These are phyloP conservation scores for Aspergillus bertholletiae DNA, from an alignment of 495 filamentous ascomycete genomes.

Conservation along the genomic window DNA sequence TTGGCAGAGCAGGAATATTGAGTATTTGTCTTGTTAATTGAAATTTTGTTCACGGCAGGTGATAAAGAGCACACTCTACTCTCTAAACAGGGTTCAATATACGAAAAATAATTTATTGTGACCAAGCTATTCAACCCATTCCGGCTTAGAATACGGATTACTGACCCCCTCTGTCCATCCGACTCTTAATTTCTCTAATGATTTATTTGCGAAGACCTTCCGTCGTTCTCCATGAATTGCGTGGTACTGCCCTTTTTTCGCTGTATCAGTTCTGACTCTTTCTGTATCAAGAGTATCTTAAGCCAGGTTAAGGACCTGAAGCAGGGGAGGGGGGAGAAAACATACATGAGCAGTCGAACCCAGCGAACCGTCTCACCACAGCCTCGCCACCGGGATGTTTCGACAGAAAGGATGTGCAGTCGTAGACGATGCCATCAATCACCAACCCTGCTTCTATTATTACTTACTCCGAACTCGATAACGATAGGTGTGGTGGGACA, in stretches of 20 bases:
- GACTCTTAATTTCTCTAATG: neutral
- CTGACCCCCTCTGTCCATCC: neutral
- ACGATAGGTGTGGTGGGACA: neutral
- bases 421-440: slow-evolving; percentile 1
- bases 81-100: too few relatives aligned
- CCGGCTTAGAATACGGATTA: neutral
- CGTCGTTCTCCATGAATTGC: neutral
- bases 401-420: neutral
- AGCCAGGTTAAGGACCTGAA: too few relatives aligned
- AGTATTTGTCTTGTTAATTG: neutral
- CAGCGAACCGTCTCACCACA: neutral
- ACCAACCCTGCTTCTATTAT: neutral
- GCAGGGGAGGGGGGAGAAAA: neutral
- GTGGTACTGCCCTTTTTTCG: slow-evolving; percentile 4
- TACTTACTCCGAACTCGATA: neutral
- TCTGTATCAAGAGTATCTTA: too few relatives aligned
- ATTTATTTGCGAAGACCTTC: neutral
- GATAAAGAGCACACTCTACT: too few relatives aligned
- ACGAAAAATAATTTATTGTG: too few relatives aligned
- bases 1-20: neutral
- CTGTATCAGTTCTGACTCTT: too few relatives aligned
- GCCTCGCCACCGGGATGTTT: neutral
- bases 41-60: too few relatives aligned
- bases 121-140: neutral
- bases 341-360: slow-evolving; percentile 1